Evolutionary conservation across 2,329 filamentous ascomycete genomes (phyloP).

Genomic region (Hypoxylon sp.): DNA sequence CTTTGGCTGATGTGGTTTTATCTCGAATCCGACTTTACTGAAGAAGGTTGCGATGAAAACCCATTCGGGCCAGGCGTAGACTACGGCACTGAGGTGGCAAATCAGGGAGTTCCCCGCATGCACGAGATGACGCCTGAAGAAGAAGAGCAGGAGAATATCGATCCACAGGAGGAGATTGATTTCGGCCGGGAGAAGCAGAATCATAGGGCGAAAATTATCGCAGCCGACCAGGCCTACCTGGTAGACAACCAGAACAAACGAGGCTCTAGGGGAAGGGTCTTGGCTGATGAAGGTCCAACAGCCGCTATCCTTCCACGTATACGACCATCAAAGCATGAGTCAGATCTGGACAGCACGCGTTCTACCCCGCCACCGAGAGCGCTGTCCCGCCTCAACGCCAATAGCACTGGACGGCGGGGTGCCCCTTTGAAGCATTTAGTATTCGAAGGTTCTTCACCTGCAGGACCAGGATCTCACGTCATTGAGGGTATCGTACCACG

Average conservation of each 20-base stretch:
- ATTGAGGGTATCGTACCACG: constrained; percentile 68
- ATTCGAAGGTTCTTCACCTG: constrained; percentile 73
- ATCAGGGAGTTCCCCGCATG: constrained; percentile 78
- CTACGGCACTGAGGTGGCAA: constrained; percentile 74
- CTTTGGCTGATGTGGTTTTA: constrained; percentile 99
- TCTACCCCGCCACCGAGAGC: constrained; percentile 66
- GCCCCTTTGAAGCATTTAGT: constrained; percentile 71
- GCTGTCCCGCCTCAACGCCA: constrained; percentile 55
- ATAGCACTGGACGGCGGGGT: constrained; percentile 59
- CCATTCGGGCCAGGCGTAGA: constrained; percentile 85
- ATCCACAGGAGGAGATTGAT: constrained; percentile 67
- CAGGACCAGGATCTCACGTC: constrained; percentile 64
- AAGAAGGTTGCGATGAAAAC: constrained; percentile 89
- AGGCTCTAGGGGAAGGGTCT: constrained; percentile 56
- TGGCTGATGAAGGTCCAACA: constrained; percentile 68
- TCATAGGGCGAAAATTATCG: constrained; percentile 81
- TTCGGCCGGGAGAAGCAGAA: constrained; percentile 71
- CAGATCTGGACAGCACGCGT: constrained; percentile 67
- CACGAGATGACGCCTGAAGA: constrained; percentile 76
- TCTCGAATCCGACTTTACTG: constrained; percentile 93
- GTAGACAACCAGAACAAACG: constrained; percentile 73
- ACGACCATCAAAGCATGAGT: constrained; percentile 73
- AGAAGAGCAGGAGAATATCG: constrained; percentile 79
- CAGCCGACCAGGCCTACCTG: constrained; percentile 79
- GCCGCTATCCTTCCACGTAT: constrained; percentile 73